A percentile compares a stretch with the other conserved stretches of the same genome.
Evolutionary conservation across 495 filamentous ascomycete species (phyloP).

Genomic region (Pyrenopolyporus hunteri): DNA sequence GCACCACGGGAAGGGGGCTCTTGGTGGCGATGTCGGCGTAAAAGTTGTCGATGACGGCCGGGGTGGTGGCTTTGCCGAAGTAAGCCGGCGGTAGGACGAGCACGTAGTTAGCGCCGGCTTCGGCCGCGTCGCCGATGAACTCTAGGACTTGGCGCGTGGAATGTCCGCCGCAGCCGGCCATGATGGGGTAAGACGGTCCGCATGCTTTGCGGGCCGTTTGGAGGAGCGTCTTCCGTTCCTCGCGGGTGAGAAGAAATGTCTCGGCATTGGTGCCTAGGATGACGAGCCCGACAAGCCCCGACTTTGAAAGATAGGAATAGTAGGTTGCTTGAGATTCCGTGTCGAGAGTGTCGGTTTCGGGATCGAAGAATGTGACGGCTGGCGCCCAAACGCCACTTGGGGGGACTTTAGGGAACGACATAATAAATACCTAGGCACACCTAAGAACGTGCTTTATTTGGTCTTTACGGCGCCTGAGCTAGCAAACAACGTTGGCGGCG

Average conservation of each 20-base stretch:
- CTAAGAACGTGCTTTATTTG: too few species aligned
- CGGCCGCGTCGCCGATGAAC: constrained; percentile 61
- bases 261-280: constrained; percentile 71
- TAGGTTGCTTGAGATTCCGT: constrained; percentile 57
- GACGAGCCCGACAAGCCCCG: constrained; percentile 63
- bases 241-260: constrained; percentile 66
- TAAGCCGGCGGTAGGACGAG: constrained; percentile 69
- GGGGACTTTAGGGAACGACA: constrained; percentile 45
- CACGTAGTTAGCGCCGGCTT: constrained; percentile 64
- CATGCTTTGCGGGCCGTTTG: constrained; percentile 58
- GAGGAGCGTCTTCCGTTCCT: constrained; percentile 62
- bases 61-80: constrained; percentile 65
- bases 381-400: constrained; percentile 53
- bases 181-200: constrained; percentile 60
- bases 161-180: constrained; percentile 69
- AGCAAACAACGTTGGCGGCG: neutral
- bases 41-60: constrained; percentile 64
- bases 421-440: constrained; percentile 12
- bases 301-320: constrained; percentile 60
- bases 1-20: constrained; percentile 61
- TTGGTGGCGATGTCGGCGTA: constrained; percentile 62
- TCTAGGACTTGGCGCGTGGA: constrained; percentile 68
- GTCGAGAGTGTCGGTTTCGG: constrained; percentile 57
- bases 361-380: constrained; percentile 61
- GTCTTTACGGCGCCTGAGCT: too few species aligned